A percentile compares a stretch with the other conserved stretches of the same genome.
Conservation (phyloP, 2,329 filamentous ascomycete genomes). For the Cercospora zeae-maydis region DNA sequence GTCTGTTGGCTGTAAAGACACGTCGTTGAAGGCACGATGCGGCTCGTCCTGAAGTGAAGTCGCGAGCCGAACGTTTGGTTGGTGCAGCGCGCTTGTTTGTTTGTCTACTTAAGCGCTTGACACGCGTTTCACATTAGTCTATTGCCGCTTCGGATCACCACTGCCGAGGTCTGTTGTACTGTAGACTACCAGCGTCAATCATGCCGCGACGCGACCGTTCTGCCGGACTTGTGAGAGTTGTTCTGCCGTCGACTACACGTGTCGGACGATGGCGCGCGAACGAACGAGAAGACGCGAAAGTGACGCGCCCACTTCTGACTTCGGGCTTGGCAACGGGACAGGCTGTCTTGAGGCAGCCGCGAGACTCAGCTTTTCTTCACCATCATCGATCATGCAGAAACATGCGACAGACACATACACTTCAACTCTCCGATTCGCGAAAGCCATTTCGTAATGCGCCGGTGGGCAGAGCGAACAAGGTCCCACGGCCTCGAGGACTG, state of each 20-base stretch:
- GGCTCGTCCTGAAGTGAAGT: constrained; percentile 6
- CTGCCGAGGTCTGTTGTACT: not conserved
- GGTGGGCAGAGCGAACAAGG: too few species aligned
- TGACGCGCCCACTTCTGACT: not conserved
- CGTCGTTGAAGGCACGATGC: constrained; percentile 6
- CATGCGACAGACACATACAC: too few species aligned
- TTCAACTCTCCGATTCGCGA: too few species aligned
- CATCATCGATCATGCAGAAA: not conserved
- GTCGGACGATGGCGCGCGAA: not conserved
- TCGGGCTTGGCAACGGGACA: too few species aligned
- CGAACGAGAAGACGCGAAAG: not conserved
- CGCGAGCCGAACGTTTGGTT: constrained; percentile 5
- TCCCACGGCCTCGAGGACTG: too few species aligned
- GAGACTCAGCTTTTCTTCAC: not conserved
- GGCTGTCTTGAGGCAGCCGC: too few species aligned
- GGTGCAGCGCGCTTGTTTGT: constrained; percentile 12
- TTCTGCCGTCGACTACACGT: not conserved
- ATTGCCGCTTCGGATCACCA: not conserved
- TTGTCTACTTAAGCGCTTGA: constrained; percentile 14
- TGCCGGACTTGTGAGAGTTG: too few species aligned
- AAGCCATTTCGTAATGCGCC: too few species aligned
- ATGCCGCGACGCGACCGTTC: too few species aligned
- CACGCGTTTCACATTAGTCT: constrained; percentile 10
- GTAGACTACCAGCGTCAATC: too few species aligned
- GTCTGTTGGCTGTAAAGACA: constrained; percentile 11